Conservation (phyloP, 2,329 filamentous ascomycete species). For the Pezicula neosporulosa region DNA sequence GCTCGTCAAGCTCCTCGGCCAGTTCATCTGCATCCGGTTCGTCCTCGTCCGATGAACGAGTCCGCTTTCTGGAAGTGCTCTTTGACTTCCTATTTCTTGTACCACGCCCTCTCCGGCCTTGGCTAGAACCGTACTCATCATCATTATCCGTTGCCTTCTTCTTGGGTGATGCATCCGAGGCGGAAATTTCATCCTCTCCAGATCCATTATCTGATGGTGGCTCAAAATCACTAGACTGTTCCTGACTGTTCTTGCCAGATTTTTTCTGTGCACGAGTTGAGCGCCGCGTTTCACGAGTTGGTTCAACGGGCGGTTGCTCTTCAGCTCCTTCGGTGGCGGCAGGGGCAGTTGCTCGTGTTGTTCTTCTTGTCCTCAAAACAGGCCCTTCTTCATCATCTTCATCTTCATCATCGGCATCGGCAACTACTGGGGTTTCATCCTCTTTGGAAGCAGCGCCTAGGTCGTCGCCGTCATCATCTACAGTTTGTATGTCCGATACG, state of each 20-base stretch:
- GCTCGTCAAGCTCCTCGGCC: slow-evolving; percentile 62
- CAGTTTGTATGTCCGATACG: slow-evolving; percentile 8
- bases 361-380: slow-evolving; percentile 36
- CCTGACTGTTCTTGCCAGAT: slow-evolving; percentile 19
- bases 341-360: slow-evolving; percentile 31
- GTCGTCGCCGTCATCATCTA: slow-evolving; percentile 5
- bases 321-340: slow-evolving; percentile 45
- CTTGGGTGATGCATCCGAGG: slow-evolving; percentile 28
- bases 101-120: slow-evolving; percentile 46
- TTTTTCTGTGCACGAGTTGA: slow-evolving; percentile 24
- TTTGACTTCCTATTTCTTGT: slow-evolving; percentile 36
- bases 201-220: slow-evolving; percentile 38
- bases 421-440: slow-evolving; percentile 4
- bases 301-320: slow-evolving; percentile 32
- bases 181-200: slow-evolving; percentile 44
- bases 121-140: slow-evolving; percentile 44
- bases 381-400: slow-evolving; percentile 27
- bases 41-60: slow-evolving; percentile 49
- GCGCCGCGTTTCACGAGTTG: slow-evolving; percentile 22
- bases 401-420: slow-evolving; percentile 10
- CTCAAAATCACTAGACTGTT: slow-evolving; percentile 30
- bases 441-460: slow-evolving; percentile 1
- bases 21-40: slow-evolving; percentile 61
- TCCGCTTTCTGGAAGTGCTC: slow-evolving; percentile 41
- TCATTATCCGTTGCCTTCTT: slow-evolving; percentile 36